These are phyloP conservation scores for Micractinium conductrix DNA, from an alignment of 139 green algal species.

Conservation along the genomic window DNA sequence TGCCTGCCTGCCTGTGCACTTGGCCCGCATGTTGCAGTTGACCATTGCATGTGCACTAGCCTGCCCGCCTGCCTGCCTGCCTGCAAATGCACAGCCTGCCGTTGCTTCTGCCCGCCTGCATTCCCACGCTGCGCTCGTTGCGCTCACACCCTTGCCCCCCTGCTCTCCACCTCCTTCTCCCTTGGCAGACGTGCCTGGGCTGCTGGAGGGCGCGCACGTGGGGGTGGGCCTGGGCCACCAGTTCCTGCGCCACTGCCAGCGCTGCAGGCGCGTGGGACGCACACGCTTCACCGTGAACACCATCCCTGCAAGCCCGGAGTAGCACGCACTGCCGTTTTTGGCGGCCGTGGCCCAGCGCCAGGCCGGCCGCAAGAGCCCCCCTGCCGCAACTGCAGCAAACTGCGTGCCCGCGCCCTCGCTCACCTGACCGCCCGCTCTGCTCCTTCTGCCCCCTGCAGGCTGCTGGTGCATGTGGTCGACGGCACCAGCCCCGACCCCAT, in stretches of 20 bases:
- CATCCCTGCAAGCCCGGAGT: no score
- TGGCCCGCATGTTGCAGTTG: neutral
- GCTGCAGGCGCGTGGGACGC: no score
- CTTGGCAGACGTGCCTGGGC: slow-evolving; percentile 87
- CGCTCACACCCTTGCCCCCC: neutral
- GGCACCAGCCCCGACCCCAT: slow-evolving; percentile 90
- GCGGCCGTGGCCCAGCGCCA: no score
- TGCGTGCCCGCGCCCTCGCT: no score
- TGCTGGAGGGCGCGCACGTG: slow-evolving; percentile 94
- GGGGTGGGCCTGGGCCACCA: slow-evolving; percentile 92
- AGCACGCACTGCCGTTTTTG: no score
- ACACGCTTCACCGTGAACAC: no score
- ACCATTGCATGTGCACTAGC: no score
- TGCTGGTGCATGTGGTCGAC: slow-evolving; percentile 96
- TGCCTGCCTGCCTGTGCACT: no score
- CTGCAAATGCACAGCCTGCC: neutral
- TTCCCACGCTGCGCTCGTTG: neutral
- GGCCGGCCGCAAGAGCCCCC: no score
- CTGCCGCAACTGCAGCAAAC: no score
- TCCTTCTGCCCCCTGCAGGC: no score
- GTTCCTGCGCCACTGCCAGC: slow-evolving; percentile 87
- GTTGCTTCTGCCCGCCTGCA: neutral
- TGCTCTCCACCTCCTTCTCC: neutral
- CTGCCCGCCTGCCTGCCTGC: neutral
- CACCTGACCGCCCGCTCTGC: no score